Percentiles rank a stretch among this genome's conserved stretches.
Conservation (phyloP, 2,329 filamentous ascomycete species). For the Alternaria dauci region DNA sequence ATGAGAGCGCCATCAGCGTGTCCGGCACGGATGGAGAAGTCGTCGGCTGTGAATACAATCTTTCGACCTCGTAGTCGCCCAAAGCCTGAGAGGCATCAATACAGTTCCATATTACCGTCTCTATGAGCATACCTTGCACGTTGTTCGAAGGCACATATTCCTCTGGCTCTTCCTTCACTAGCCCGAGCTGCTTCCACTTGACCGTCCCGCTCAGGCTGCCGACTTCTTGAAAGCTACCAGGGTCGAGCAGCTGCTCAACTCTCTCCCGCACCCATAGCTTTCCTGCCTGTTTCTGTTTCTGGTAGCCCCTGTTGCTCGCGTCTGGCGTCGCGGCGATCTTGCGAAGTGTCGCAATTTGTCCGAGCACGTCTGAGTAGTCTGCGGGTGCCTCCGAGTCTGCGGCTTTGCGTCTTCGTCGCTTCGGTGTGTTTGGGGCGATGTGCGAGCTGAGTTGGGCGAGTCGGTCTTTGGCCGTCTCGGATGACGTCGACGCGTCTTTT, state of each 20-base stretch:
- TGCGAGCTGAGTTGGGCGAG: conserved; percentile 60
- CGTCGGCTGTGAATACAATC: conserved; percentile 69
- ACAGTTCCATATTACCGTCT: neutral
- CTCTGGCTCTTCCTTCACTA: conserved; percentile 57
- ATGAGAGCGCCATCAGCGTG: conserved; percentile 69
- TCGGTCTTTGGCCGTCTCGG: conserved; percentile 51
- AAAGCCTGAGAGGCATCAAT: conserved; percentile 47
- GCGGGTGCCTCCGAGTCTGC: conserved; percentile 59
- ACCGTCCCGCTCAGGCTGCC: conserved; percentile 68
- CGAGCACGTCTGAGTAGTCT: conserved; percentile 69
- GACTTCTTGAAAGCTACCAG: conserved; percentile 65
- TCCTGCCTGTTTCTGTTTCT: conserved; percentile 69
- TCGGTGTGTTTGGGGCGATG: conserved; percentile 49
- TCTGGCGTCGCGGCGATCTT: conserved; percentile 65
- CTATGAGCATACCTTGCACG: conserved; percentile 58
- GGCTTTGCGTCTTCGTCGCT: conserved; percentile 47
- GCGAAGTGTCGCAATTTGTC: conserved; percentile 62
- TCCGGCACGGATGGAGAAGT: conserved; percentile 69
- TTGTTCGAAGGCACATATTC: conserved; percentile 69
- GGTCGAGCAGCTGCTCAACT: conserved; percentile 66
- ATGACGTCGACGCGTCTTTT: conserved; percentile 31
- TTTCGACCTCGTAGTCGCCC: conserved; percentile 62
- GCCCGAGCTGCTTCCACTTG: conserved; percentile 62
- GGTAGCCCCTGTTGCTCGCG: conserved; percentile 63
- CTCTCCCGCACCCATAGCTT: conserved; percentile 72